These are phyloP conservation scores for Cercospora zeina DNA, from an alignment of 2,329 filamentous ascomycete genomes.

Conservation along the genomic window DNA sequence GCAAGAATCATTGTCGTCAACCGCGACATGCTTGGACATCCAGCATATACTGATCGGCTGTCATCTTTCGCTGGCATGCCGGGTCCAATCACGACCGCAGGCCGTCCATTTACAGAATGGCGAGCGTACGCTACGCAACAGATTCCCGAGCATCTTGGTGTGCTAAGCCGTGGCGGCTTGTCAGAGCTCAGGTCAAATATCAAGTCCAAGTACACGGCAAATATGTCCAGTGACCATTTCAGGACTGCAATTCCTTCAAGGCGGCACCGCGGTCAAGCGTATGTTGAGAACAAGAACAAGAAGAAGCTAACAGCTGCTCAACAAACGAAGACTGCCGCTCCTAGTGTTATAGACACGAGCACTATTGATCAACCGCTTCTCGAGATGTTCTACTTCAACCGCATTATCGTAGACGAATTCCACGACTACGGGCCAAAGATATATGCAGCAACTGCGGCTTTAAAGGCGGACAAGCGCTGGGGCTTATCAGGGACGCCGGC, in stretches of 20 bases:
- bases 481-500: conserved; percentile 64
- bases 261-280: conserved; percentile 31
- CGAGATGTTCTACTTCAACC: conserved; percentile 62
- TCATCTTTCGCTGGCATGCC: conserved; percentile 42
- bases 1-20: conserved; percentile 59
- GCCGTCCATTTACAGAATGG: conserved; percentile 57
- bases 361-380: conserved; percentile 43
- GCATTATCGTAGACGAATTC: conserved; percentile 66
- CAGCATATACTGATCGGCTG: conserved; percentile 53
- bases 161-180: conserved; percentile 40
- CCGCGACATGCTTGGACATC: conserved; percentile 52
- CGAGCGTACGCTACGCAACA: conserved; percentile 47
- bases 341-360: conserved; percentile 18
- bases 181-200: conserved; percentile 38
- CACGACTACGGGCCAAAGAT: conserved; percentile 55
- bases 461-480: conserved; percentile 59
- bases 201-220: conserved; percentile 25
- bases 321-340: conserved; percentile 11
- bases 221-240: conserved; percentile 33
- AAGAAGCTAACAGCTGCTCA: conserved; percentile 12
- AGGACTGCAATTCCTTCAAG: conserved; percentile 44
- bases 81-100: conserved; percentile 19
- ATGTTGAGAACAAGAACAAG: conserved; percentile 26
- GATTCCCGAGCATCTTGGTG: conserved; percentile 47
- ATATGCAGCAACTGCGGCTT: conserved; percentile 44